phyloP scores from a whole-genome alignment of 129 eudicot genomes.

The Kitagawia praeruptora region DNA sequence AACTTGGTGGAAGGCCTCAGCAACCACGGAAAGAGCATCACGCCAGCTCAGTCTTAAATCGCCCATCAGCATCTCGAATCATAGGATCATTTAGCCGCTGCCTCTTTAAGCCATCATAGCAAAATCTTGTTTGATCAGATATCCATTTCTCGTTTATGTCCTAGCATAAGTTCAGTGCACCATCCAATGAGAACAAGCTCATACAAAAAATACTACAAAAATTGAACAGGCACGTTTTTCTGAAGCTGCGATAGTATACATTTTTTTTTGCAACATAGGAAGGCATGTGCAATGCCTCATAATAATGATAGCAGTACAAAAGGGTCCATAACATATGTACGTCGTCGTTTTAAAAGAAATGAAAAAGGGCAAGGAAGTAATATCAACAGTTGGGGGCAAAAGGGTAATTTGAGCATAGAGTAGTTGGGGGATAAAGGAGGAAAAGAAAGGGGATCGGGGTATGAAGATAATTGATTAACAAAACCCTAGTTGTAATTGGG shows the following conservation, averaged over 20 bases:
- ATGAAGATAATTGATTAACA: no score
- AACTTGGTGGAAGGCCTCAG: conserved; percentile 68
- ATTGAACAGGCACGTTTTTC: background rate
- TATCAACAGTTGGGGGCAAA: no score
- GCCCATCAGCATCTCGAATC: conserved; percentile 94
- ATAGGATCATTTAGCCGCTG: conserved; percentile 94
- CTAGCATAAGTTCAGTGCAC: conserved; percentile 29
- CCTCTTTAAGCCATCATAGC: conserved; percentile 94
- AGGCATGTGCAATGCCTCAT: no score
- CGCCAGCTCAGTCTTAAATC: conserved; percentile 80
- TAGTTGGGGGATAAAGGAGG: no score
- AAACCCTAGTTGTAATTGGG: no score
- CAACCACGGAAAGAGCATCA: conserved; percentile 92
- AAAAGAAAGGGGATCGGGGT: no score
- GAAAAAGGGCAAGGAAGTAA: no score
- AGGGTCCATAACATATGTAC: no score
- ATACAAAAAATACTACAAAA: background rate
- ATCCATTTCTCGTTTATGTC: conserved; percentile 98
- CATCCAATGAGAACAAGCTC: conserved; percentile 11
- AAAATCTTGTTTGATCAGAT: conserved; percentile 92
- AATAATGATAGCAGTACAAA: no score
- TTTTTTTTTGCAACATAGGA: background rate
- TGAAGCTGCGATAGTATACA: background rate
- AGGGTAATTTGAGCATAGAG: no score
- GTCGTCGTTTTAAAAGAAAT: no score